A percentile compares a stretch with the other conserved stretches of the same genome.
These are phyloP conservation scores for Cynara cardunculus DNA, from an alignment of 129 eudicot genomes.

Conservation along the genomic window DNA sequence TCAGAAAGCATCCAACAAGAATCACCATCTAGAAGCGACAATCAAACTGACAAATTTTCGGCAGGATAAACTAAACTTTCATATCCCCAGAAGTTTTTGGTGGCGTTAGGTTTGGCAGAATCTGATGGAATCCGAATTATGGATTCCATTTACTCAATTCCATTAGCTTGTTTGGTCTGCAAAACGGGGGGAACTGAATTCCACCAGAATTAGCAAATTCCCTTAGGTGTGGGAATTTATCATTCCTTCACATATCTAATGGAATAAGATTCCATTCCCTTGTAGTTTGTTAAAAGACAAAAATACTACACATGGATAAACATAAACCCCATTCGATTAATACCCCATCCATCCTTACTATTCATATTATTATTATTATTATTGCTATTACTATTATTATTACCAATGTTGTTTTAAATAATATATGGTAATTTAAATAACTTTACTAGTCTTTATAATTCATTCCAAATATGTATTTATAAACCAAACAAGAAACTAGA, in stretches of 20 bases:
- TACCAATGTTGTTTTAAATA: no score
- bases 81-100: not conserved
- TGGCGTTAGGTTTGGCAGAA: not conserved
- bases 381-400: no score
- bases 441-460: not conserved
- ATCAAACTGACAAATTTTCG: not conserved
- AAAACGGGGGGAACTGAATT: not conserved
- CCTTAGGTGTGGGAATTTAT: not conserved
- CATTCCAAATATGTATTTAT: not conserved
- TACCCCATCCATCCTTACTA: not conserved
- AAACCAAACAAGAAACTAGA: not conserved
- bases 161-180: no score
- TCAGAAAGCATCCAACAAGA: not conserved
- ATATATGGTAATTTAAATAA: no score
- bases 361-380: no score
- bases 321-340: not conserved
- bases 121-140: no score
- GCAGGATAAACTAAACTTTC: not conserved
- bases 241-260: not conserved
- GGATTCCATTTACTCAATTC: no score
- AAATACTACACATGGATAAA: not conserved
- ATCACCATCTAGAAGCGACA: slow-evolving; percentile 1
- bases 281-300: not conserved
- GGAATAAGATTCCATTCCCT: not conserved
- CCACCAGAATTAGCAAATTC: not conserved